Evolutionary conservation across 345 rosid species (phyloP), one percentile per base, ranked within the genome.

Genomic region (Streptanthus diversifolius): DNA sequence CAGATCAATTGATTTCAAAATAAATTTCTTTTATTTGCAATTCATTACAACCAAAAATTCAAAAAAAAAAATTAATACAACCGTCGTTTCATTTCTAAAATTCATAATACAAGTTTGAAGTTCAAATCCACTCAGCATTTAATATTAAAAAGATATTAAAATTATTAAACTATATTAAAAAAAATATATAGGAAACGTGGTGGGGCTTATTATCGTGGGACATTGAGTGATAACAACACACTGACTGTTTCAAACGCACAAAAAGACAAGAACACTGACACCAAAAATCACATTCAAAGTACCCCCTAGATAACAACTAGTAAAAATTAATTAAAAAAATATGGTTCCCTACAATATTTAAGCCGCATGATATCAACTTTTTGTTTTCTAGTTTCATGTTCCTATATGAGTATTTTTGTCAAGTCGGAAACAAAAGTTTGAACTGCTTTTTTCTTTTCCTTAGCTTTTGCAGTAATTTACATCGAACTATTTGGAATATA

Each of bases 231-330:
- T 63, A 18, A 72, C 70, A 63, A 63, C 69, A 71, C 62, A 72
- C 63, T 53, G 63, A 63, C 70, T 56, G 76, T 63, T 53, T 63
- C 63, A 63, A 63, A 41, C 70, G 21, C 55, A 54, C 47, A 52
- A 15, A 41, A 43, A 63, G 70, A 72, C 76, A 63, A 53, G 37
- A 43, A 53, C 53, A 41, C 76, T 71, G 75, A 71, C 68, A 62
- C 30, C 43, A 71, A 62, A 45, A 51, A 9, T 72, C 43, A 71
- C 43, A 51, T 62, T 52, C 8, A 60, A 71, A 12, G 10, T 33
- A 5, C 12, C 11, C 12, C 10, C 58, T 7, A 39, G 17, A 67
- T 17, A 37, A 6, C 25, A 36, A 51, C 8, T 44, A 3, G 22
- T 21, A 19, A 66, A 66, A 55, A 55, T 55, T 4, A 17, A 37